Evolutionary conservation across 345 rosid genomes (phyloP).

Genomic region (Camelina sativa): DNA sequence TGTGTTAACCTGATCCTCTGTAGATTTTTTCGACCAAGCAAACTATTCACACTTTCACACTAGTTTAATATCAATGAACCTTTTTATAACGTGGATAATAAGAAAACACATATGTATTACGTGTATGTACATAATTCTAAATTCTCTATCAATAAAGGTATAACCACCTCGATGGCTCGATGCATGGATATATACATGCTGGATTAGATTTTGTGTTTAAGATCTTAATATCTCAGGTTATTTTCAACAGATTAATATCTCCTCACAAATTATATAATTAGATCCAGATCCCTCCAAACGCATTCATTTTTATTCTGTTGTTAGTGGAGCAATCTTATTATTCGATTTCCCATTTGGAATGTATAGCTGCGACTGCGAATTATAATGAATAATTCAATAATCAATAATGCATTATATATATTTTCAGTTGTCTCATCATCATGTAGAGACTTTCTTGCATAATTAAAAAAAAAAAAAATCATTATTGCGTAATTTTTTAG

Average conservation of each 20-base stretch:
- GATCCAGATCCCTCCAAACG: slow-evolving; percentile 20
- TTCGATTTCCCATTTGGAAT: slow-evolving; percentile 32
- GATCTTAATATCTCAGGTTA: slow-evolving; percentile 27
- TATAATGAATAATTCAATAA: slow-evolving; percentile 23
- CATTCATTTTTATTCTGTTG: slow-evolving; percentile 24
- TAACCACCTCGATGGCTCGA: not conserved
- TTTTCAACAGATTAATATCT: slow-evolving; percentile 30
- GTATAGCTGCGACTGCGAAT: slow-evolving; percentile 2
- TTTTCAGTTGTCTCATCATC: slow-evolving; percentile 11
- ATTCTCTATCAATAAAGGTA: not conserved
- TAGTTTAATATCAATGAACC: not conserved
- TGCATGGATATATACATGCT: not conserved
- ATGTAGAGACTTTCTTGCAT: slow-evolving; percentile 1
- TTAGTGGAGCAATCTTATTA: slow-evolving; percentile 27
- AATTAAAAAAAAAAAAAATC: not conserved
- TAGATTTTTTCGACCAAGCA: not conserved
- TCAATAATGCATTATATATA: slow-evolving; percentile 20
- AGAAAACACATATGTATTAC: not conserved
- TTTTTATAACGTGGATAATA: not conserved
- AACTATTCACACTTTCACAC: not conserved
- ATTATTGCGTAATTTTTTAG: not conserved
- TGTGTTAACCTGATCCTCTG: not conserved
- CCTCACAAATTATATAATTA: not conserved
- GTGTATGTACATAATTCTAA: not conserved
- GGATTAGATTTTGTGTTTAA: slow-evolving; percentile 14